phyloP scores from a whole-genome alignment of 768 basidiomycete genomes.

The Trametes maxima region DNA sequence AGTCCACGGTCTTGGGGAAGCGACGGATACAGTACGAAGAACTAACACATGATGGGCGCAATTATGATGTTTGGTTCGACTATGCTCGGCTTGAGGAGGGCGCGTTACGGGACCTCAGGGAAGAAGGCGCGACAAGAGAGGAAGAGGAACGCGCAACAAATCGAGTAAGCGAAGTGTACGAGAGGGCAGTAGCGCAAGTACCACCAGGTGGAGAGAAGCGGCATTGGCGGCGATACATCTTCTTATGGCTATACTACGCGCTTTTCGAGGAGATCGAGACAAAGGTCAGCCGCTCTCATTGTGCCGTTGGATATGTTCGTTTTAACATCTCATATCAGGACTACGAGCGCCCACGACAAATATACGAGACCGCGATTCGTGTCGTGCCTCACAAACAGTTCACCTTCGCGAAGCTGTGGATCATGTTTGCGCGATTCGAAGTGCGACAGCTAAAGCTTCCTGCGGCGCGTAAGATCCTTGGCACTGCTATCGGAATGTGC shows the following conservation, averaged over 20 bases:
- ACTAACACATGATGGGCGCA: conserved; percentile 83
- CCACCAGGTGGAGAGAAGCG: conserved; percentile 94
- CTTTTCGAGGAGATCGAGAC: conserved; percentile 96
- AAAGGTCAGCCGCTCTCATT: conserved; percentile 54
- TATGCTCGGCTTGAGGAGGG: conserved; percentile 92
- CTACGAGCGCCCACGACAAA: conserved; percentile 79
- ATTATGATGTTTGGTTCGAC: conserved; percentile 99
- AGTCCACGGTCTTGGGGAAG: conserved; percentile 93
- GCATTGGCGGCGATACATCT: conserved; percentile 88
- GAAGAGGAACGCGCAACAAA: conserved; percentile 63
- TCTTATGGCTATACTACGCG: conserved; percentile 94
- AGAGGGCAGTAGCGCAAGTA: conserved; percentile 92
- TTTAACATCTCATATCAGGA: conserved; percentile 53
- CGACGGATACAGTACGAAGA: conserved; percentile 99
- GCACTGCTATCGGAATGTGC: conserved; percentile 91
- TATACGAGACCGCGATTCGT: conserved; percentile 87
- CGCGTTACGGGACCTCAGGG: conserved; percentile 71
- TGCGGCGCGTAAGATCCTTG: conserved; percentile 87
- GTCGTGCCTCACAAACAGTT: conserved; percentile 96
- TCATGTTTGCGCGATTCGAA: conserved; percentile 91
- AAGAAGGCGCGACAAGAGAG: conserved; percentile 72
- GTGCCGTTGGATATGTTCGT: not conserved
- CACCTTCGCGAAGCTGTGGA: conserved; percentile 97
- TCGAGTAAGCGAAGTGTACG: conserved; percentile 91
- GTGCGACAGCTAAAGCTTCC: conserved; percentile 77